Evolutionary conservation across 2,329 filamentous ascomycete genomes (phyloP), one percentile per base, ranked within the genome.

Genomic region (Diaporthe humulicola): DNA sequence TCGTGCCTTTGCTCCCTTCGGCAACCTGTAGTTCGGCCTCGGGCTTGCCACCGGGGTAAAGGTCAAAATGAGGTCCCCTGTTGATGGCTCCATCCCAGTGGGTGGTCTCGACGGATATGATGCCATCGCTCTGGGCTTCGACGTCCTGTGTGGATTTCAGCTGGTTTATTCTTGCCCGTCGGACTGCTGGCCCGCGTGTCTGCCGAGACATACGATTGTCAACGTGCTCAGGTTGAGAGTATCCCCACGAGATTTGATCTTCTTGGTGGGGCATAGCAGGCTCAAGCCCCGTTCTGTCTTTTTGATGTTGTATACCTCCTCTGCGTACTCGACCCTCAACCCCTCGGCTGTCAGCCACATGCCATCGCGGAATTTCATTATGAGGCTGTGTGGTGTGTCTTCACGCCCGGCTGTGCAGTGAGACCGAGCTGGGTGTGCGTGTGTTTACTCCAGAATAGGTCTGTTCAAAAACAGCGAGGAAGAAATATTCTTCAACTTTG

Each of bases 301-400:
- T 6, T 85, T 87, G 70, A 89, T 83, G 12, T 87, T 86, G 79
- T 91, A 88, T 22, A 93, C 85, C 76, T 93, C 91, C 82, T 93
- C 91, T 45, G 91, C 92, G 78, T 93, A 93, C 79, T 93, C 90
- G 36, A 91, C 86, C 67, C 86, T 85, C 80, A 91, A 87, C 76
- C 88, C 89, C 81, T 91, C 88, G 73, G 89, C 90, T 56, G 88
- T 86, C 66, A 93, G 85, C 92, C 92, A 93, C 91, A 93, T 92
- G 77, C 89, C 89, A 88, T 91, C 89, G 77, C 89, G 88, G 78
- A 91, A 91, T 84, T 90, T 91, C 90, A 91, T 91, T 12, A 28
- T 52, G 64, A 67, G 61, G 25, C 22, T 25, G 14, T 19, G 30
- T 52, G 45, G 64, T 52, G 15, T n/a, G n/a, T 28, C 40, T n/a